A percentile compares a stretch with the other conserved stretches of the same genome.
Conservation (phyloP, 140 eudicot genomes). For the Oenanthe javanica region DNA sequence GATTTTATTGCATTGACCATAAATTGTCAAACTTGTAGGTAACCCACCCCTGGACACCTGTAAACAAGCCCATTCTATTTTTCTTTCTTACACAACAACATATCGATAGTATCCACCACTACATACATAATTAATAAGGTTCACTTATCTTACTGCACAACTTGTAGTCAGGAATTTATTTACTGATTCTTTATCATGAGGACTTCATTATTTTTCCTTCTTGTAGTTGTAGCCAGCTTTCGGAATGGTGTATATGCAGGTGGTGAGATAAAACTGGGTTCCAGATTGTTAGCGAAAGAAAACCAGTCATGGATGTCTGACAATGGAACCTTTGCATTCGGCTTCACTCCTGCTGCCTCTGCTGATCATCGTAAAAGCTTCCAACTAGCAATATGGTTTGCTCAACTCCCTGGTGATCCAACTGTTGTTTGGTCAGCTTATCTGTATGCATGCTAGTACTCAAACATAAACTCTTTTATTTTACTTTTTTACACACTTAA, state of each 20-base stretch:
- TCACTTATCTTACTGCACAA: neutral
- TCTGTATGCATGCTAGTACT: conserved; percentile 36
- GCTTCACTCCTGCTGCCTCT: conserved; percentile 38
- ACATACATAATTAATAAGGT: neutral
- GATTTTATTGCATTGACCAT: neutral
- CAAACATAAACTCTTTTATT: neutral
- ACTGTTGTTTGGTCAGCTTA: conserved; percentile 81
- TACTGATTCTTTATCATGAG: neutral
- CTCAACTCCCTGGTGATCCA: conserved; percentile 68
- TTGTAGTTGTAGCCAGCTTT: neutral
- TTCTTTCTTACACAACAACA: neutral
- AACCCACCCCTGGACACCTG: conserved; percentile 44
- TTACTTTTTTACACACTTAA: neutral
- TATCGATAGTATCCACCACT: neutral
- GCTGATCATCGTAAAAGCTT: conserved; percentile 21
- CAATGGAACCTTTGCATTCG: conserved; percentile 85
- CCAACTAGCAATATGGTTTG: conserved; percentile 76
- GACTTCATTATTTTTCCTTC: conserved; percentile 15
- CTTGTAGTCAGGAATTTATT: neutral
- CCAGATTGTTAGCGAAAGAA: conserved; percentile 54
- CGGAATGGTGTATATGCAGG: neutral
- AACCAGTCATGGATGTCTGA: conserved; percentile 63
- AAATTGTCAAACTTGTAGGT: conserved; percentile 48
- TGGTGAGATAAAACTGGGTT: conserved; percentile 47
- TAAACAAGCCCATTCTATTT: neutral